These are phyloP conservation scores for Skeletonema marinoi DNA, from an alignment of 108 stramenopile species.

Conservation along the genomic window DNA sequence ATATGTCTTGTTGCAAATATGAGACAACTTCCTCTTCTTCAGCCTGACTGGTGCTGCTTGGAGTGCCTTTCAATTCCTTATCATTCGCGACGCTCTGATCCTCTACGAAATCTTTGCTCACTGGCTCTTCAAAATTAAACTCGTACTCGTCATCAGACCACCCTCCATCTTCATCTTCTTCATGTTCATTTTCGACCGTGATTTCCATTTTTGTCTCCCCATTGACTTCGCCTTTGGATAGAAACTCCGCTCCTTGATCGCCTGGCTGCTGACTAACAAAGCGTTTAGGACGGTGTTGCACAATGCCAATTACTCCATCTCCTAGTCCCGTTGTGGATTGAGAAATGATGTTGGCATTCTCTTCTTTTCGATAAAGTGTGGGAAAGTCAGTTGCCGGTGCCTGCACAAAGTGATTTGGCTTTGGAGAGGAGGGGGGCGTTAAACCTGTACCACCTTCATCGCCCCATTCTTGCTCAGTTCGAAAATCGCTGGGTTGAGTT, in stretches of 20 bases:
- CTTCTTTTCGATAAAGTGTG: conserved; percentile 20
- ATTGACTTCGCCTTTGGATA: background rate
- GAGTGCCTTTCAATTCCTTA: background rate
- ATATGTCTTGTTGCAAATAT: background rate
- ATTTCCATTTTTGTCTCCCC: background rate
- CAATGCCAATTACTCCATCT: background rate
- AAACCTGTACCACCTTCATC: conserved; percentile 29
- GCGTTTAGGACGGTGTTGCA: no score
- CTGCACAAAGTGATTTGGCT: background rate
- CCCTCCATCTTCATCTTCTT: conserved; percentile 33
- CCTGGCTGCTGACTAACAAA: background rate
- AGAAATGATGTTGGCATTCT: conserved; percentile 5
- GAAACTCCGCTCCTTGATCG: background rate
- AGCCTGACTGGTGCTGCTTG: background rate
- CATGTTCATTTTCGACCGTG: conserved; percentile 14
- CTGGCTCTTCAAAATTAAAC: conserved; percentile 38
- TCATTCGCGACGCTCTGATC: background rate
- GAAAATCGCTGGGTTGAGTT: conserved; percentile 55
- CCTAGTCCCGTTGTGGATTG: background rate
- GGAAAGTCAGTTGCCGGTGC: background rate
- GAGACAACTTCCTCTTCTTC: background rate
- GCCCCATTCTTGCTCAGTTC: background rate
- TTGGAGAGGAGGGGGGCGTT: conserved; percentile 32
- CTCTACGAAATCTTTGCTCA: background rate
- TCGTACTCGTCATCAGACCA: conserved; percentile 51